A percentile compares a stretch with the other conserved stretches of the same genome.
These are phyloP conservation scores for Plenodomus lindquistii DNA, from an alignment of 2,329 filamentous ascomycete species.

Conservation along the genomic window DNA sequence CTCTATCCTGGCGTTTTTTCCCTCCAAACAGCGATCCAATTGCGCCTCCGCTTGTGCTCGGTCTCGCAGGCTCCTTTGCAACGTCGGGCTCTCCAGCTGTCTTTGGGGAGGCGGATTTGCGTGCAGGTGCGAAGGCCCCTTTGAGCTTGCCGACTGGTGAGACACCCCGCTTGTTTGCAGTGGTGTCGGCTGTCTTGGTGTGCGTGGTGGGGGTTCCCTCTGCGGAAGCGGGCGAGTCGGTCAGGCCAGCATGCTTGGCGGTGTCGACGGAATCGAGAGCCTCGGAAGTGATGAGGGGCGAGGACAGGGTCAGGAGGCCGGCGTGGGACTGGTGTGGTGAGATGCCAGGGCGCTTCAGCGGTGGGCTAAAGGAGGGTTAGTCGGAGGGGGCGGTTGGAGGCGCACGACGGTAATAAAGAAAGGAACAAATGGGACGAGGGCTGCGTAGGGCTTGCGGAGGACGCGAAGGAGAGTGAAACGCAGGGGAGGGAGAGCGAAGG, in stretches of 20 bases:
- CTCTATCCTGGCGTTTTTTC: conserved; percentile 37
- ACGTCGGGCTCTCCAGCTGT: conserved; percentile 38
- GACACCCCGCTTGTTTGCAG: conserved; percentile 58
- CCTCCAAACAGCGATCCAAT: conserved; percentile 50
- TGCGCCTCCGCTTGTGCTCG: conserved; percentile 46
- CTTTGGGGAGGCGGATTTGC: conserved; percentile 36
- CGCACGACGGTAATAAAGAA: conserved; percentile 18
- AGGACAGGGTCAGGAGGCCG: conserved; percentile 55
- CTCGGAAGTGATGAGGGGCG: conserved; percentile 50
- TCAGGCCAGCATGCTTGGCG: conserved; percentile 24
- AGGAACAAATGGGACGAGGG: conserved; percentile 6
- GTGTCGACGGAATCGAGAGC: conserved; percentile 40
- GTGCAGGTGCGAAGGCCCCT: conserved; percentile 64
- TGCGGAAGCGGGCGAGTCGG: conserved; percentile 37
- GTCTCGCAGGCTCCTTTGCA: conserved; percentile 48
- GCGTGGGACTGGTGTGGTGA: conserved; percentile 55
- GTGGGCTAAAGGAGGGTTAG: conserved; percentile 37
- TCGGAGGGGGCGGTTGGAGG: conserved; percentile 24
- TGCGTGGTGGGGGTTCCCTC: conserved; percentile 32
- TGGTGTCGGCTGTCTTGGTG: conserved; percentile 39
- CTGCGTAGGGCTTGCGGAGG: conserved; percentile 1
- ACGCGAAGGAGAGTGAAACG: conserved; percentile 4
- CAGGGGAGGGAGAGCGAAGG: conserved; percentile 14
- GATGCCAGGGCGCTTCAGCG: conserved; percentile 44
- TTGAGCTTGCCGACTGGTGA: conserved; percentile 74